Conservation (phyloP, 768 basidiomycete species). For the Hortiboletus flavorubellus region DNA sequence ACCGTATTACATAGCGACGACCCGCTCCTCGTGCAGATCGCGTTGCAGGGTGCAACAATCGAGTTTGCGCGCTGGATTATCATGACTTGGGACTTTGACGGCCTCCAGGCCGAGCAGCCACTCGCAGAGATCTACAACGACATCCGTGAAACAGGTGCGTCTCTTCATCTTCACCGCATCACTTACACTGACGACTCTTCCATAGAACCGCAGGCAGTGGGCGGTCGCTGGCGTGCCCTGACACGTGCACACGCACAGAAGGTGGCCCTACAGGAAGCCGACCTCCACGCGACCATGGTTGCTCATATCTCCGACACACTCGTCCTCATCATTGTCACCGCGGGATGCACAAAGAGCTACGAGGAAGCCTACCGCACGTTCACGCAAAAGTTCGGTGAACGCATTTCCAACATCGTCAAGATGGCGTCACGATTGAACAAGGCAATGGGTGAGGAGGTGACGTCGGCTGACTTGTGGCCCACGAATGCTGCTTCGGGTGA, state of each 20-base stretch:
- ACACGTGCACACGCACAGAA: constrained; percentile 45
- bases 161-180: neutral
- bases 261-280: constrained; percentile 29
- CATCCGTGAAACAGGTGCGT: constrained; percentile 43
- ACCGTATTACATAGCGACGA: constrained; percentile 27
- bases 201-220: constrained; percentile 48
- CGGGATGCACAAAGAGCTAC: constrained; percentile 36
- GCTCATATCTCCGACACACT: constrained; percentile 44
- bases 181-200: constrained; percentile 1
- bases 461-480: constrained; percentile 54
- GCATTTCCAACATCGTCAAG: constrained; percentile 33
- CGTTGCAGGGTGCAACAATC: constrained; percentile 33
- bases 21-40: constrained; percentile 40
- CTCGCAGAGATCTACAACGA: constrained; percentile 35
- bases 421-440: constrained; percentile 36
- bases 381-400: constrained; percentile 35
- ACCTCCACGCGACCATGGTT: constrained; percentile 36
- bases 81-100: constrained; percentile 34
- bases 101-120: constrained; percentile 27
- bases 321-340: constrained; percentile 39
- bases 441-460: constrained; percentile 56
- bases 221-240: constrained; percentile 55
- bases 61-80: constrained; percentile 34
- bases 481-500: constrained; percentile 43
- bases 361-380: constrained; percentile 31